Evolutionary conservation across 2,329 filamentous ascomycete genomes (phyloP).

Genomic region (Immersiporthe knoxdaviesiana): DNA sequence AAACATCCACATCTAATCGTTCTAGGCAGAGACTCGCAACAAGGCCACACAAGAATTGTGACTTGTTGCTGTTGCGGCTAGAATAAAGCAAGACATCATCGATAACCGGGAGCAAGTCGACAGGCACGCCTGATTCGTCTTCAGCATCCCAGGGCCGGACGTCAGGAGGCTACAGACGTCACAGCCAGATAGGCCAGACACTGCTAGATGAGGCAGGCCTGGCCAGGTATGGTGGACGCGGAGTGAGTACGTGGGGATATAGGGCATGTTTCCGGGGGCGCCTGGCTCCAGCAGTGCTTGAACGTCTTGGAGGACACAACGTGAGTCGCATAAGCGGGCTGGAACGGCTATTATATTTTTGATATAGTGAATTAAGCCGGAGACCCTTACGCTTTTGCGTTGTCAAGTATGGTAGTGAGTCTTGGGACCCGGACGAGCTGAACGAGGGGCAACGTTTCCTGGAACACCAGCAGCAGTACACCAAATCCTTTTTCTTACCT

Average conservation of each 20-base stretch:
- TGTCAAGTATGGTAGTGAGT: too few species aligned
- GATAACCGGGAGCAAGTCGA: not conserved
- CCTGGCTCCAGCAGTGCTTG: not conserved
- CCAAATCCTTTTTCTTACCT: not conserved
- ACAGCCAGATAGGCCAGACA: not conserved
- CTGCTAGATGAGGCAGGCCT: not conserved
- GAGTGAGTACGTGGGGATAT: not conserved
- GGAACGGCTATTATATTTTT: not conserved
- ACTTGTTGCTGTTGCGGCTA: not conserved
- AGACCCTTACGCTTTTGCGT: too few species aligned
- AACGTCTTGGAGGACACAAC: not conserved
- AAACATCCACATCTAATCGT: not conserved
- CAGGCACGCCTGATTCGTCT: not conserved
- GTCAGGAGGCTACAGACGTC: not conserved
- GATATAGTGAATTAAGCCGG: not conserved
- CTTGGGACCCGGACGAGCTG: not conserved
- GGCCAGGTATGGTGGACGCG: not conserved
- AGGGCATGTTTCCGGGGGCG: not conserved
- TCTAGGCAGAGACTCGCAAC: not conserved
- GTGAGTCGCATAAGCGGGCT: not conserved
- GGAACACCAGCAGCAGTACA: not conserved
- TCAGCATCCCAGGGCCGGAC: not conserved
- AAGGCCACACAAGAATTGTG: not conserved
- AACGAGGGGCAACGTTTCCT: not conserved
- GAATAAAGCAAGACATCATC: not conserved